Evolutionary conservation across 768 basidiomycete species (phyloP), one percentile per base, ranked within the genome.

Genomic region (Rhizopogon sp.): DNA sequence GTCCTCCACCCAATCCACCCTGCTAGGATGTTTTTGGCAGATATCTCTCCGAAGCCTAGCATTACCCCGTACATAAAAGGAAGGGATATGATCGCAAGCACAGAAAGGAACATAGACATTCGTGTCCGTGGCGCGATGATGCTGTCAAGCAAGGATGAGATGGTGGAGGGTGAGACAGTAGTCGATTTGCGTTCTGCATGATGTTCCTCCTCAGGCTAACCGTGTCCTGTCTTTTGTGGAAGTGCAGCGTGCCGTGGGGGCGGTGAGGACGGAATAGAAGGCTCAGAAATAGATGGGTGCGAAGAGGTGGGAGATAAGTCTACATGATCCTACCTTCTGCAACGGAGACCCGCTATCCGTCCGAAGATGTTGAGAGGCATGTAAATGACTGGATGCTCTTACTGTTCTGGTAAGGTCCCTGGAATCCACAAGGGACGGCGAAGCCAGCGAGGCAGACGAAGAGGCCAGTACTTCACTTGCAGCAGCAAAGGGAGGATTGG

Each of bases 41-140:
- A 93, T 49, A 96, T 88, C 71, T 95, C 93, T 41, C 93, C 93
- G 65, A 95, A 94, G n/a, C 93, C 93, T 50, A 94, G 82, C 93
- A 95, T 95, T 55, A 95, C 89, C 17, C 93, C 93, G 60, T 95
- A 95, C 9, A 96, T 79, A 69, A 95, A 96, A 0, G 93, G 93
- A 39, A 96, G 76, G 1, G 89, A 66, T 57, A 96, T 67, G 67
- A 95, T 89, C 29, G 88, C 87, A 58, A 93, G 67, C 22, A 87
- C 83, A 13, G 88, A 85, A 52, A 86, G 69, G 50, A 90, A 67
- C 8, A 91, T 88, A 40, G 13, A 7, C 14, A 22, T 35, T 37
- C 33, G 20, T 49, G 33, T 86, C 58, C 80, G 80, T 50, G 75
- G 75, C 37, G 88, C 81, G 45, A 93, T 75, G 28, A 81, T 74